Evolutionary conservation across 306 rosid species (phyloP).

Genomic region (Astragalus glycyphyllos): DNA sequence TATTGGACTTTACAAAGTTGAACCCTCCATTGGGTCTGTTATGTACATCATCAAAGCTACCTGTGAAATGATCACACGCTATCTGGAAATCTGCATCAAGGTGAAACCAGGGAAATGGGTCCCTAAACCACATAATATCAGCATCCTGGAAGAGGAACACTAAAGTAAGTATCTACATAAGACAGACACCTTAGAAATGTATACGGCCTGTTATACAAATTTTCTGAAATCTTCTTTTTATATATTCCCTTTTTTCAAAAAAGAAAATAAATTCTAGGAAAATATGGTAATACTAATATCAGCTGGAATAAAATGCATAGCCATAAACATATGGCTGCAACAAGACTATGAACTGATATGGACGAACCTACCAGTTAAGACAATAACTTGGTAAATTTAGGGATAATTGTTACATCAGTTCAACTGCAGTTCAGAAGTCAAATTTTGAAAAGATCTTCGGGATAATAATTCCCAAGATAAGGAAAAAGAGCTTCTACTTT

Average conservation of each 20-base stretch:
- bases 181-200: slow-evolving; percentile 33
- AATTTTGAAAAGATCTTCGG: slow-evolving; percentile 30
- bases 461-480: slow-evolving; percentile 14
- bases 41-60: slow-evolving; percentile 62
- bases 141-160: slow-evolving; percentile 75
- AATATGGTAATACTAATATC: slow-evolving; percentile 3
- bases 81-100: slow-evolving; percentile 85
- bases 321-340: slow-evolving; percentile 24
- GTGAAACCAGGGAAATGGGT: slow-evolving; percentile 84
- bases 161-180: slow-evolving; percentile 27
- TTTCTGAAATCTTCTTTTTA: background rate
- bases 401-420: slow-evolving; percentile 16
- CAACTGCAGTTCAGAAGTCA: slow-evolving; percentile 24
- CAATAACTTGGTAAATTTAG: slow-evolving; percentile 6
- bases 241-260: background rate
- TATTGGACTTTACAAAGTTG: slow-evolving; percentile 82
- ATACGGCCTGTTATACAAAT: slow-evolving; percentile 19
- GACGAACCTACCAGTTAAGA: slow-evolving; percentile 16
- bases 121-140: slow-evolving; percentile 96
- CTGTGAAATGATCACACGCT: slow-evolving; percentile 90
- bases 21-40: slow-evolving; percentile 97
- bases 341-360: background rate
- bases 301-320: slow-evolving; percentile 28
- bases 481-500: slow-evolving; percentile 15
- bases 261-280: slow-evolving; percentile 17